A percentile compares a stretch with the other conserved stretches of the same genome.
Evolutionary conservation across 768 basidiomycete genomes (phyloP).

Genomic region (Tulasnella sp.): DNA sequence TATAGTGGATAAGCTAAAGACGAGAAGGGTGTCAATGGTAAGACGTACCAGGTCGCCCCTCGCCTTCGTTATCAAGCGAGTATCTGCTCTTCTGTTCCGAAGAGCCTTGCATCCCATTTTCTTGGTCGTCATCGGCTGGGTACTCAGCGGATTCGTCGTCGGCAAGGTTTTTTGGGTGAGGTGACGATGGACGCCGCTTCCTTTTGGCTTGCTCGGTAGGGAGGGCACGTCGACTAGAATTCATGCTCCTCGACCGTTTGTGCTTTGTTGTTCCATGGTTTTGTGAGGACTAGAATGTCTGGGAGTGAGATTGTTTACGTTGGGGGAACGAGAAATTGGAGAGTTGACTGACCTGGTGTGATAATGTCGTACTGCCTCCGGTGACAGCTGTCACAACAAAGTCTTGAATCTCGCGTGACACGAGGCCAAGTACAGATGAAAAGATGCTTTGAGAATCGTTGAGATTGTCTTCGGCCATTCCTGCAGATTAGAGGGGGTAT

Average conservation of each 20-base stretch:
- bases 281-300: not conserved
- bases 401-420: constrained; percentile 16
- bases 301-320: not conserved
- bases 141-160: not conserved
- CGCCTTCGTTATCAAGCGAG: not conserved
- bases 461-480: constrained; percentile 6
- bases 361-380: not conserved
- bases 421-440: constrained; percentile 14
- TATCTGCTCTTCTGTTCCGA: not conserved
- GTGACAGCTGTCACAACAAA: constrained; percentile 17
- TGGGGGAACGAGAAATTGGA: not conserved
- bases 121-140: not conserved
- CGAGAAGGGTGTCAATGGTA: not conserved
- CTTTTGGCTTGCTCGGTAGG: not conserved
- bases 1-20: not conserved
- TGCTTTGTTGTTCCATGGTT: not conserved
- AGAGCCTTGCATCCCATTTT: not conserved
- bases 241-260: constrained; percentile 1
- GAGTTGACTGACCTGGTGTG: constrained; percentile 6
- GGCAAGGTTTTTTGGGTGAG: not conserved
- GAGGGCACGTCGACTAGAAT: not conserved
- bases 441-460: constrained; percentile 2
- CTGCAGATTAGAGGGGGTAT: not conserved
- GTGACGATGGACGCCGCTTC: constrained; percentile 8
- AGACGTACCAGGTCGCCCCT: not conserved